phyloP scores from a whole-genome alignment of 495 filamentous ascomycete species.

The Aspergillus haitiensis region DNA sequence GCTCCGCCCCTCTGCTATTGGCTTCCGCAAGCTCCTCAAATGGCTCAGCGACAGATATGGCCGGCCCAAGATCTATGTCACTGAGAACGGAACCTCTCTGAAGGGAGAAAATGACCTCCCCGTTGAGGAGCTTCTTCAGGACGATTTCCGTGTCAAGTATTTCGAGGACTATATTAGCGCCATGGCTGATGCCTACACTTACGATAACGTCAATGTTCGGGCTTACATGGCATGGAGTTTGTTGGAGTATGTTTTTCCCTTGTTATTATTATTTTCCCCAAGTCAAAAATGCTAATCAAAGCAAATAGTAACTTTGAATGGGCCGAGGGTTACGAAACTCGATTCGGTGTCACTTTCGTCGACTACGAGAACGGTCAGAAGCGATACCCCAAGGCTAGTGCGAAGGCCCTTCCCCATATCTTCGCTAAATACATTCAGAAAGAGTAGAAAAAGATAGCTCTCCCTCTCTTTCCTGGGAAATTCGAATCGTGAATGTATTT shows the following conservation, averaged over 20 bases:
- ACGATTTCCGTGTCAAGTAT: slow-evolving; percentile 74
- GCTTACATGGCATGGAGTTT: slow-evolving; percentile 81
- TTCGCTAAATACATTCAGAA: slow-evolving; percentile 53
- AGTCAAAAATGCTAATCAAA: neutral
- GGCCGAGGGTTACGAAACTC: slow-evolving; percentile 82
- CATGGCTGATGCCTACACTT: slow-evolving; percentile 63
- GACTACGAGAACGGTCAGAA: slow-evolving; percentile 75
- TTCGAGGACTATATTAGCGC: slow-evolving; percentile 71
- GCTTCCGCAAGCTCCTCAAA: slow-evolving; percentile 73
- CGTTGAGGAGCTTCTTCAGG: slow-evolving; percentile 65
- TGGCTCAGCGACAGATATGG: slow-evolving; percentile 78
- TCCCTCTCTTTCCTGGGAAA: neutral
- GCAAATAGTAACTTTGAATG: slow-evolving; percentile 53
- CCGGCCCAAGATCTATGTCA: slow-evolving; percentile 74
- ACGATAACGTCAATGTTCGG: slow-evolving; percentile 69
- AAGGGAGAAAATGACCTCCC: slow-evolving; percentile 76
- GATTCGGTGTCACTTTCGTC: slow-evolving; percentile 76
- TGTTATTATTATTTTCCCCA: neutral
- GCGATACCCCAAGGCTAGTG: slow-evolving; percentile 77
- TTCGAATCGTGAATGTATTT: neutral
- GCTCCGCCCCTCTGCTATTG: slow-evolving; percentile 68
- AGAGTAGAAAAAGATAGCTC: slow-evolving; percentile 3
- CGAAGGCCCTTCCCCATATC: slow-evolving; percentile 61
- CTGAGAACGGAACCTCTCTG: slow-evolving; percentile 77
- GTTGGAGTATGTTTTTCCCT: slow-evolving; percentile 56